Conservation (phyloP, 1,284 basidiomycete species). For the Ceratobasidium sp. region DNA sequence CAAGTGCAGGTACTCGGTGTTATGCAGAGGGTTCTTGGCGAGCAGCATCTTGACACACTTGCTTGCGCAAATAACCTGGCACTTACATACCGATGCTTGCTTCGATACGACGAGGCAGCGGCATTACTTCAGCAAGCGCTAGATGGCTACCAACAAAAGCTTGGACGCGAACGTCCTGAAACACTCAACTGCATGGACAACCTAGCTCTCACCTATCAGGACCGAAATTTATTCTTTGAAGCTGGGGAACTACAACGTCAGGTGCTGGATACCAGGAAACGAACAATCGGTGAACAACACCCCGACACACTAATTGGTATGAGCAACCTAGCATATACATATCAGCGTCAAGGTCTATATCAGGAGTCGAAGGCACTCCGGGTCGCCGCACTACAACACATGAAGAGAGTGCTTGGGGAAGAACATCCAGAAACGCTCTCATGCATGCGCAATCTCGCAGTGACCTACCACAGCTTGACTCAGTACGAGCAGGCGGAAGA, state of each 20-base stretch:
- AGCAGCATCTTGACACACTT: background rate
- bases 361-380: conserved; percentile 8
- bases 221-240: background rate
- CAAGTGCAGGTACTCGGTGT: background rate
- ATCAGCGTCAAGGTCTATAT: background rate
- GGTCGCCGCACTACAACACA: background rate
- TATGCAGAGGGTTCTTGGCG: background rate
- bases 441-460: conserved; percentile 11
- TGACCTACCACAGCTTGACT: background rate
- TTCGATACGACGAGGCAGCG: background rate
- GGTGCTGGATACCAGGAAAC: background rate
- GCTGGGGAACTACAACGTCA: background rate
- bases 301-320: background rate
- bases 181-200: background rate
- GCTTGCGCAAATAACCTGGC: background rate
- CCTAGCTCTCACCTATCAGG: background rate
- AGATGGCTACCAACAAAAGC: background rate
- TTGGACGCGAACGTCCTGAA: background rate
- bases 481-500: conserved; percentile 1
- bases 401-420: conserved; percentile 5
- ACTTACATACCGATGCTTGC: background rate
- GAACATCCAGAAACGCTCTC: conserved; percentile 11
- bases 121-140: background rate
- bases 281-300: conserved; percentile 2
- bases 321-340: background rate